phyloP scores from a whole-genome alignment of 2,329 filamentous ascomycete species.

The Neofusicoccum sp. region DNA sequence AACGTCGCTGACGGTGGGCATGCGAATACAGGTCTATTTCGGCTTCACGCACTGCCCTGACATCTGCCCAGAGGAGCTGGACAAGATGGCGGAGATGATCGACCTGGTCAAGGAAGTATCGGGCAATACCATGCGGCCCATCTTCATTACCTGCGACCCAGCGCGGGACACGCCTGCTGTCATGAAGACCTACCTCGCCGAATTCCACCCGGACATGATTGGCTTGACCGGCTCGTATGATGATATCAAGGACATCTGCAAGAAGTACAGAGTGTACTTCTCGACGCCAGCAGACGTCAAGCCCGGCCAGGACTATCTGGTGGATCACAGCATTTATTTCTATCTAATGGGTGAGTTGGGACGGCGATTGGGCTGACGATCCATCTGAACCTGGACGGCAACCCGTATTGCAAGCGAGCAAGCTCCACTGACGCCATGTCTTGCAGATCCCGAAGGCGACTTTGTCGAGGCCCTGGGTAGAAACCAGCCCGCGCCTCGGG shows the following conservation, averaged over 20 bases:
- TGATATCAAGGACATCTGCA: constrained; percentile 90
- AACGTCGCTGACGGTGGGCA: background rate
- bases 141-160: constrained; percentile 96
- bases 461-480: constrained; percentile 96
- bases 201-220: constrained; percentile 85
- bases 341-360: constrained; percentile 82
- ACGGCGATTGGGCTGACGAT: background rate
- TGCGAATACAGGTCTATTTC: constrained; percentile 78
- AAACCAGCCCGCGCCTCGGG: constrained; percentile 87
- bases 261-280: constrained; percentile 95
- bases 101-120: constrained; percentile 59
- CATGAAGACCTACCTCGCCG: constrained; percentile 77
- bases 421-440: constrained; percentile 24
- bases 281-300: constrained; percentile 85
- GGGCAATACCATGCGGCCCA: constrained; percentile 62
- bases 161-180: constrained; percentile 84
- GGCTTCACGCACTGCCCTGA: constrained; percentile 98
- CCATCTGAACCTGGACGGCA: background rate
- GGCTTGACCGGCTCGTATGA: constrained; percentile 93
- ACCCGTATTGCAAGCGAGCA: background rate
- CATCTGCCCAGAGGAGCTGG: constrained; percentile 97
- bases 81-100: constrained; percentile 98
- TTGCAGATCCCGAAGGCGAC: constrained; percentile 85
- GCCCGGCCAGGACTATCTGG: constrained; percentile 92
- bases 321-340: constrained; percentile 99